phyloP scores from a whole-genome alignment of 768 basidiomycete species.

The Mycena rebaudengoi region DNA sequence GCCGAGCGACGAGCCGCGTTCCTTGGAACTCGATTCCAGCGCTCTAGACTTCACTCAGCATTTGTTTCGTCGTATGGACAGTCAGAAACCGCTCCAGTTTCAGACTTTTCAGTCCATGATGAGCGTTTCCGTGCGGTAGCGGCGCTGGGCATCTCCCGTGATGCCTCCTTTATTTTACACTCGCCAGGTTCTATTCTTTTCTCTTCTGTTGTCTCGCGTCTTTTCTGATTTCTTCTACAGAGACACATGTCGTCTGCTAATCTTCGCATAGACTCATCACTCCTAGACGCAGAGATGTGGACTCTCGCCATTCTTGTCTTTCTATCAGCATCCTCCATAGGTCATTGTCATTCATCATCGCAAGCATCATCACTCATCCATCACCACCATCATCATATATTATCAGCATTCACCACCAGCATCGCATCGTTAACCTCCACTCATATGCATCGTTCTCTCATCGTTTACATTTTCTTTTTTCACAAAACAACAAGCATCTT shows the following conservation, averaged over 20 bases:
- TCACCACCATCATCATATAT: not conserved
- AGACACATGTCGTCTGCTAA: not conserved
- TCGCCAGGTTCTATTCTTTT: conserved; percentile 6
- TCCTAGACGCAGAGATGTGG: conserved; percentile 7
- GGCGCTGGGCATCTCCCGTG: not conserved
- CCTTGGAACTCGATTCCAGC: conserved; percentile 42
- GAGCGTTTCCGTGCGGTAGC: conserved; percentile 27
- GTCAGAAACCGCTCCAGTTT: conserved; percentile 41
- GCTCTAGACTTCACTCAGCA: conserved; percentile 51
- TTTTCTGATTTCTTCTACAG: no score
- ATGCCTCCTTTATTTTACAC: conserved; percentile 5
- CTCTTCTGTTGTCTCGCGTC: not conserved
- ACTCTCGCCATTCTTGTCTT: conserved; percentile 10
- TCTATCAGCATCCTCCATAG: not conserved
- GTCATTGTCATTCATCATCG: not conserved
- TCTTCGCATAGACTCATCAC: no score
- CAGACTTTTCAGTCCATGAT: conserved; percentile 32
- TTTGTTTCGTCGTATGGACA: conserved; percentile 51
- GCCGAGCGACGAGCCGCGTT: conserved; percentile 41
- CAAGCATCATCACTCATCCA: no score
- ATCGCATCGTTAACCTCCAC: no score
- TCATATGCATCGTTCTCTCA: not conserved
- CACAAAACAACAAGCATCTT: not conserved
- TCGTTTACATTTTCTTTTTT: not conserved
- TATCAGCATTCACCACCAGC: not conserved